A percentile compares a stretch with the other conserved stretches of the same genome.
These are phyloP conservation scores for Cyphellophora europaea DNA, from an alignment of 2,329 filamentous ascomycete genomes.

Conservation along the genomic window DNA sequence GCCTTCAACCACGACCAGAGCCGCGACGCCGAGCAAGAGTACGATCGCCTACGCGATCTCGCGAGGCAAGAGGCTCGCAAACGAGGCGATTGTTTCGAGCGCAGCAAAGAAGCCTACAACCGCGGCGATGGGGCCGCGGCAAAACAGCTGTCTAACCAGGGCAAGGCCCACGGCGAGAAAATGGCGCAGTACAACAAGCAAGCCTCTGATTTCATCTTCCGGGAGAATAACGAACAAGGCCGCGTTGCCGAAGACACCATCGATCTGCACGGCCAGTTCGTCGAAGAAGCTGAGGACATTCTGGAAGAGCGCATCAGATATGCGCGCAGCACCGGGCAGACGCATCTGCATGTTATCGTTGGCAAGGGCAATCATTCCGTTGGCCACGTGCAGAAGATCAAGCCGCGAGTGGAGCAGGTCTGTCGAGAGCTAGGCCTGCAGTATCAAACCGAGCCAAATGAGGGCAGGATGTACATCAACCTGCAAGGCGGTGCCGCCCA, in stretches of 20 bases:
- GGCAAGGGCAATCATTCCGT: conserved; percentile 86
- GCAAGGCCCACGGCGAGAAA: conserved; percentile 70
- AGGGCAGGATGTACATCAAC: conserved; percentile 80
- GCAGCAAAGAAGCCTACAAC: conserved; percentile 71
- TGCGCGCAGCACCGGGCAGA: conserved; percentile 63
- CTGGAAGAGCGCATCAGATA: conserved; percentile 76
- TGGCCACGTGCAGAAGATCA: conserved; percentile 83
- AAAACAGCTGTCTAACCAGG: conserved; percentile 73
- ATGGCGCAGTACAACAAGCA: conserved; percentile 88
- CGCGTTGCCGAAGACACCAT: conserved; percentile 73
- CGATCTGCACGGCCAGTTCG: conserved; percentile 88
- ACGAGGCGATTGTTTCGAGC: conserved; percentile 67
- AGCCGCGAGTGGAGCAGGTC: conserved; percentile 83
- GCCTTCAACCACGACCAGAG: conserved; percentile 67
- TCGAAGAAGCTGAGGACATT: conserved; percentile 89
- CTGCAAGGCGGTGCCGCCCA: conserved; percentile 60
- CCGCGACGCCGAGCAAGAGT: conserved; percentile 68
- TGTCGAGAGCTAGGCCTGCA: conserved; percentile 75
- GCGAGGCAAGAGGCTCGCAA: conserved; percentile 73
- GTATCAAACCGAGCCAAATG: conserved; percentile 79
- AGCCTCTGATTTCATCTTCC: conserved; percentile 89
- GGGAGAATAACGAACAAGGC: conserved; percentile 77
- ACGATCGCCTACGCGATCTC: conserved; percentile 78
- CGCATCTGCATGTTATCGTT: conserved; percentile 86
- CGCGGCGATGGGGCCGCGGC: conserved; percentile 74